phyloP scores from a whole-genome alignment of 768 basidiomycete species.

The Tylopilus intermedius region DNA sequence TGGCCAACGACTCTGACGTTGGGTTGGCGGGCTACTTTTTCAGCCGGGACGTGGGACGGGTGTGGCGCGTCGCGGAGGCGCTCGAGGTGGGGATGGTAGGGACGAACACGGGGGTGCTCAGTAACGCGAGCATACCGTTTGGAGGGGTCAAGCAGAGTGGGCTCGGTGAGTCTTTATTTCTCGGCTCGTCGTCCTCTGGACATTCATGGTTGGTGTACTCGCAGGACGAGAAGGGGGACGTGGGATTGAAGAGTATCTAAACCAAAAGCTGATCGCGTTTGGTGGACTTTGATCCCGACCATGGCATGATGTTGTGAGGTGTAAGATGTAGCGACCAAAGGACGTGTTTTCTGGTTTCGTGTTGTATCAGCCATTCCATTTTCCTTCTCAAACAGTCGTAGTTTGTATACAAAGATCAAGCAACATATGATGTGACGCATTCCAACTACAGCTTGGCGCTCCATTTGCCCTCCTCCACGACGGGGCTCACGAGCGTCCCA shows the following conservation, averaged over 20 bases:
- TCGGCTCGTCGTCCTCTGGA: neutral
- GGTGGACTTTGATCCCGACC: slow-evolving; percentile 50
- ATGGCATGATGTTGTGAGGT: neutral
- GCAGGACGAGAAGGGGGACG: slow-evolving; percentile 80
- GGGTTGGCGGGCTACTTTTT: slow-evolving; percentile 97
- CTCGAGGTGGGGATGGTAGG: slow-evolving; percentile 94
- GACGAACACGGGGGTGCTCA: slow-evolving; percentile 74
- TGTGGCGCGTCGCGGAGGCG: slow-evolving; percentile 92
- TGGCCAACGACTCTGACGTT: slow-evolving; percentile 79
- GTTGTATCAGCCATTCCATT: neutral
- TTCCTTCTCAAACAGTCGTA: neutral
- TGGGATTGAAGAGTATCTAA: slow-evolving; percentile 88
- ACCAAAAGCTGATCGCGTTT: slow-evolving; percentile 74
- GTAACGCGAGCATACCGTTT: slow-evolving; percentile 78
- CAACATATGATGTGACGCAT: neutral
- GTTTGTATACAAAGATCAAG: neutral
- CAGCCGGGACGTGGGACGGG: slow-evolving; percentile 76
- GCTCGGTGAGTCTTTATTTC: slow-evolving; percentile 17
- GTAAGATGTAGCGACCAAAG: neutral
- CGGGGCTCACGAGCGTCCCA: slow-evolving; percentile 74
- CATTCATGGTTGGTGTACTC: neutral
- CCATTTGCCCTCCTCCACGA: slow-evolving; percentile 57
- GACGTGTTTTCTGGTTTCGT: neutral
- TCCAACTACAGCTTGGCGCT: slow-evolving; percentile 38
- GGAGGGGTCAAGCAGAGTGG: slow-evolving; percentile 93